Evolutionary conservation across 495 filamentous ascomycete genomes (phyloP).

Genomic region (Hapsidospora chrysogenum): DNA sequence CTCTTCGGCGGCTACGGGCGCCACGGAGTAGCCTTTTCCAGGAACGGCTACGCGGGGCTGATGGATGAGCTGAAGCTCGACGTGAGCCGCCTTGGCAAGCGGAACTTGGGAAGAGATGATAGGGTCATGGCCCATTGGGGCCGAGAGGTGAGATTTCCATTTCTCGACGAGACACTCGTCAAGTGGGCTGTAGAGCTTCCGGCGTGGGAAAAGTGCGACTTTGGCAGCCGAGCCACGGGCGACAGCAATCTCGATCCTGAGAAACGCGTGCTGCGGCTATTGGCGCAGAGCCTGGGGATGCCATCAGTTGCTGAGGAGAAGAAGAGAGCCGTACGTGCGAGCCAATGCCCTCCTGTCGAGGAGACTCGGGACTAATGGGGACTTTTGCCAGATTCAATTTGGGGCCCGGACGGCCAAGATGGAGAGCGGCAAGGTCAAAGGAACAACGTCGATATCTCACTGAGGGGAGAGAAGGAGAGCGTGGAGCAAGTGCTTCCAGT

Average conservation of each 20-base stretch:
- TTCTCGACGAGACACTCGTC: constrained; percentile 72
- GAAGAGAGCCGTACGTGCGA: constrained; percentile 30
- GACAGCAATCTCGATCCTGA: constrained; percentile 47
- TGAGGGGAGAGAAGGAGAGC: too few species aligned
- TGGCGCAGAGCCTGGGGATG: constrained; percentile 65
- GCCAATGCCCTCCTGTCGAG: not conserved
- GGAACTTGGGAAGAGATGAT: constrained; percentile 90
- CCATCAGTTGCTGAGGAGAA: constrained; percentile 56
- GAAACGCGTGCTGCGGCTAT: constrained; percentile 64
- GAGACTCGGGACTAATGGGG: constrained; percentile 4
- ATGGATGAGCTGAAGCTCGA: constrained; percentile 77
- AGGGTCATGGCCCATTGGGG: constrained; percentile 81
- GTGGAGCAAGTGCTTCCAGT: too few species aligned
- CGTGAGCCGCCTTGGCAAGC: constrained; percentile 68
- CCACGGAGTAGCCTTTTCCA: constrained; percentile 59
- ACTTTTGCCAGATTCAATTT: constrained; percentile 49
- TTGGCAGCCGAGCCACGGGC: constrained; percentile 29
- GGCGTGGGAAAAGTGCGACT: constrained; percentile 77
- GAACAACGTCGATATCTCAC: constrained; percentile 36
- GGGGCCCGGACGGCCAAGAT: constrained; percentile 77
- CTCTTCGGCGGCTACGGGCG: constrained; percentile 87
- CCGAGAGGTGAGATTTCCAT: constrained; percentile 84
- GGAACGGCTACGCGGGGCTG: constrained; percentile 49
- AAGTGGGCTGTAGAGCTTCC: constrained; percentile 57
- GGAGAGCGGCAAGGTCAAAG: constrained; percentile 54